These are phyloP conservation scores for Chenopodium album DNA, from an alignment of 148 eudicot species.

Conservation along the genomic window DNA sequence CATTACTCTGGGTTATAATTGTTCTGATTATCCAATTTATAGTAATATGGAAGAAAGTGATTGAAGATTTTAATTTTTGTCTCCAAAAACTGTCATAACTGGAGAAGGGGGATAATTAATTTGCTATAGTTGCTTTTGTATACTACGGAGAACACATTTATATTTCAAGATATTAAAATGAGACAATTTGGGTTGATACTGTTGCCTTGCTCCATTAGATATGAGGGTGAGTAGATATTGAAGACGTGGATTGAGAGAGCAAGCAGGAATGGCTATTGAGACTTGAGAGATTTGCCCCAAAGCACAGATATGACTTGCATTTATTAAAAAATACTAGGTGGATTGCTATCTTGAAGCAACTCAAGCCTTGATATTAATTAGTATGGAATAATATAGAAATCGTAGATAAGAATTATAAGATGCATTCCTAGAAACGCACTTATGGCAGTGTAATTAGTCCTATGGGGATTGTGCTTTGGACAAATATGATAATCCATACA, in stretches of 20 bases:
- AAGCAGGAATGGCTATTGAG: not conserved
- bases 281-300: not conserved
- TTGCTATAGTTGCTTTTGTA: not conserved
- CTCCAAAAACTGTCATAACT: not conserved
- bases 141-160: not conserved
- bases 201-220: not conserved
- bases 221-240: not conserved
- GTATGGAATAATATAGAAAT: not conserved
- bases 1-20: not conserved
- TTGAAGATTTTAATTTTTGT: no score
- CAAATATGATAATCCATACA: not conserved
- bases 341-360: not conserved
- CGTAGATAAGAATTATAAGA: not conserved
- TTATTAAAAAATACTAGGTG: not conserved
- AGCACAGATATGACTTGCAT: not conserved
- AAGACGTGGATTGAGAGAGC: not conserved
- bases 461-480: not conserved
- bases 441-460: not conserved
- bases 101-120: no score
- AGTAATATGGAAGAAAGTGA: not conserved
- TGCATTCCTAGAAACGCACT: not conserved
- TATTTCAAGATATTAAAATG: not conserved
- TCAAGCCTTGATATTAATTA: not conserved
- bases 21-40: not conserved
- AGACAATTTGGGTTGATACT: not conserved